These are phyloP conservation scores for Cyclotella cryptica DNA, from an alignment of 108 stramenopile genomes.

Conservation along the genomic window DNA sequence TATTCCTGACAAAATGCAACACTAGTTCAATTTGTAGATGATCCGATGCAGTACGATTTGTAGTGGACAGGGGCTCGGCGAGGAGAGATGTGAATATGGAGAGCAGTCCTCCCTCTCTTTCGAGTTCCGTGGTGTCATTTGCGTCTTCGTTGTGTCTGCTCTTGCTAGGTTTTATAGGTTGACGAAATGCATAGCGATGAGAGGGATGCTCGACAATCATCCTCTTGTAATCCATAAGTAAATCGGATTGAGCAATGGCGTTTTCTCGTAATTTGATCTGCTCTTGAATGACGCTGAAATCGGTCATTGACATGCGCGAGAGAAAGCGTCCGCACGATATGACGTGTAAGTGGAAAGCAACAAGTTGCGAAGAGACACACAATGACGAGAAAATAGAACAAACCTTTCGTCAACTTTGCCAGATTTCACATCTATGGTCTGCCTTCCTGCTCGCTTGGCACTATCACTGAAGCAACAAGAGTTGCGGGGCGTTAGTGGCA, in stretches of 20 bases:
- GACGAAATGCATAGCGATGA: conserved; percentile 56
- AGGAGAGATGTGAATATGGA: conserved; percentile 84
- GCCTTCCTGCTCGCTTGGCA: conserved; percentile 71
- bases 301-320: background rate
- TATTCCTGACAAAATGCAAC: conserved; percentile 84
- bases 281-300: conserved; percentile 58
- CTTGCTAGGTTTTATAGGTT: conserved; percentile 26
- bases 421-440: conserved; percentile 74
- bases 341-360: background rate
- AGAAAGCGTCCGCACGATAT: background rate
- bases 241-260: conserved; percentile 77
- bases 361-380: background rate
- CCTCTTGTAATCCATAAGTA: conserved; percentile 83
- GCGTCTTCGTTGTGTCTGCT: conserved; percentile 7
- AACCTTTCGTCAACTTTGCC: conserved; percentile 54
- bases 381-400: conserved; percentile 7
- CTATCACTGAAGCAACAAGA: conserved; percentile 37
- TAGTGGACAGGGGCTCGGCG: conserved; percentile 79
- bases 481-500: background rate
- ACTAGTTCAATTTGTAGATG: conserved; percentile 89
- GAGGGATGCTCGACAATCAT: conserved; percentile 66
- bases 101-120: conserved; percentile 58
- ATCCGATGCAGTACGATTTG: conserved; percentile 75
- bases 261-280: conserved; percentile 85
- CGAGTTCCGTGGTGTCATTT: background rate